Conservation (phyloP, 768 basidiomycete genomes). For the Russula emetica region DNA sequence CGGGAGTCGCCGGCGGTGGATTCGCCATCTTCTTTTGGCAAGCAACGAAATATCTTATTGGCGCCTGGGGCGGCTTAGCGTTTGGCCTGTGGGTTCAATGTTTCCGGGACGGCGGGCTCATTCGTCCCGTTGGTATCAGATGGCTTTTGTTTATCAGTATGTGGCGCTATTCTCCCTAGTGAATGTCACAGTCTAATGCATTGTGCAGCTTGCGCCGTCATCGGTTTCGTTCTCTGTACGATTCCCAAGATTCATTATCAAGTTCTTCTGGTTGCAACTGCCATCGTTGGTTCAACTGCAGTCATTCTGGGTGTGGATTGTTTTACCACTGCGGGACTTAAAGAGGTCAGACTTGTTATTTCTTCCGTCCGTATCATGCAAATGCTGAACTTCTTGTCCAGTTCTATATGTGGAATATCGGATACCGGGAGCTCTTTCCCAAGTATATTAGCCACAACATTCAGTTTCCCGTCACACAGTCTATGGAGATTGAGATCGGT, state of each 20-base stretch:
- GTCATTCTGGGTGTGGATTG: constrained; percentile 94
- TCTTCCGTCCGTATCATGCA: background rate
- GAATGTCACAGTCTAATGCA: constrained; percentile 29
- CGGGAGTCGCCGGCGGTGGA: constrained; percentile 79
- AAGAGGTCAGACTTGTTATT: constrained; percentile 59
- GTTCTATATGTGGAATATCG: constrained; percentile 97
- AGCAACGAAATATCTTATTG: constrained; percentile 75
- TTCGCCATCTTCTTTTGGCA: constrained; percentile 93
- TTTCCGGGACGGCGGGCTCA: constrained; percentile 76
- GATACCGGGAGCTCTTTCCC: constrained; percentile 75
- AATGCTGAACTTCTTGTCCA: constrained; percentile 34
- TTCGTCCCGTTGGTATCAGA: constrained; percentile 68
- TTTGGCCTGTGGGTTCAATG: constrained; percentile 85
- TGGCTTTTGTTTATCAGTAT: constrained; percentile 89
- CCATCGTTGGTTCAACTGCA: constrained; percentile 84
- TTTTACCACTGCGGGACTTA: constrained; percentile 84
- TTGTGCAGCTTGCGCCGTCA: constrained; percentile 57
- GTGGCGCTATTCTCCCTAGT: constrained; percentile 27
- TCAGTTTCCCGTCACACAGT: constrained; percentile 78
- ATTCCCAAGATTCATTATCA: constrained; percentile 86
- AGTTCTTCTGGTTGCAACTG: constrained; percentile 79
- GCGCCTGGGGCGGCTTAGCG: constrained; percentile 84
- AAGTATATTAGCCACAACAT: constrained; percentile 65
- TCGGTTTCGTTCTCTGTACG: constrained; percentile 79
- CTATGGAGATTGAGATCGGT: constrained; percentile 91